phyloP scores from a whole-genome alignment of 805 yeast genomes.

The Barnettozyma botsteinii region DNA sequence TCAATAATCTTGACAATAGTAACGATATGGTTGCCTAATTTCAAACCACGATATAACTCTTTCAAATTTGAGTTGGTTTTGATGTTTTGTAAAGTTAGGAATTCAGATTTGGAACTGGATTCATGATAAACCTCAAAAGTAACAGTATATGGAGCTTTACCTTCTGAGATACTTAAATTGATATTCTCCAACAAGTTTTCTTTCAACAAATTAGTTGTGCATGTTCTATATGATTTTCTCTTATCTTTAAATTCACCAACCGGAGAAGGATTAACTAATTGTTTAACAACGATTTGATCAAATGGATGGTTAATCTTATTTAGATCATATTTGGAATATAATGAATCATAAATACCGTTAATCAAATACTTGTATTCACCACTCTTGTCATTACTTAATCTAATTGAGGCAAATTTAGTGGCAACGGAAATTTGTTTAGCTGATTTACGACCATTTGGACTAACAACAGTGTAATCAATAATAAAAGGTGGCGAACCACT shows the following conservation, averaged over 20 bases:
- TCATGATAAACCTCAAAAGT: slow-evolving; percentile 57
- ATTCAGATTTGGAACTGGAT: slow-evolving; percentile 47
- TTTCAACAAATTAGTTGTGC: slow-evolving; percentile 36
- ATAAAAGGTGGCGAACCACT: slow-evolving; percentile 61
- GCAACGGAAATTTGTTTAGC: slow-evolving; percentile 42
- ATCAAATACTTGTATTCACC: slow-evolving; percentile 64
- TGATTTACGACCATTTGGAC: slow-evolving; percentile 47
- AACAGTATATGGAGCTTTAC: slow-evolving; percentile 57
- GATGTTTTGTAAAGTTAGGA: slow-evolving; percentile 39
- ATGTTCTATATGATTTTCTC: slow-evolving; percentile 46
- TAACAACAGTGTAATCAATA: slow-evolving; percentile 56
- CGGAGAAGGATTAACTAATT: slow-evolving; percentile 61
- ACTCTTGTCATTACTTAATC: slow-evolving; percentile 36
- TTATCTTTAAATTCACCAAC: slow-evolving; percentile 42
- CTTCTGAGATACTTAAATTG: slow-evolving; percentile 46
- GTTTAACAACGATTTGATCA: slow-evolving; percentile 37
- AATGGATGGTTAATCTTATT: slow-evolving; percentile 25
- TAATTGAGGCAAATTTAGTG: slow-evolving; percentile 44
- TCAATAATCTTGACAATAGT: slow-evolving; percentile 56
- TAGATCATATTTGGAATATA: slow-evolving; percentile 43
- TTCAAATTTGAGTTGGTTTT: slow-evolving; percentile 33
- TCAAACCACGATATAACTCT: slow-evolving; percentile 44
- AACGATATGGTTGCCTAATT: slow-evolving; percentile 67
- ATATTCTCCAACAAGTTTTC: slow-evolving; percentile 42
- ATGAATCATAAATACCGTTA: slow-evolving; percentile 57